A percentile compares a stretch with the other conserved stretches of the same genome.
Evolutionary conservation across 176 grass and related monocot species (phyloP).

Genomic region (Tillandsia fasciculata): DNA sequence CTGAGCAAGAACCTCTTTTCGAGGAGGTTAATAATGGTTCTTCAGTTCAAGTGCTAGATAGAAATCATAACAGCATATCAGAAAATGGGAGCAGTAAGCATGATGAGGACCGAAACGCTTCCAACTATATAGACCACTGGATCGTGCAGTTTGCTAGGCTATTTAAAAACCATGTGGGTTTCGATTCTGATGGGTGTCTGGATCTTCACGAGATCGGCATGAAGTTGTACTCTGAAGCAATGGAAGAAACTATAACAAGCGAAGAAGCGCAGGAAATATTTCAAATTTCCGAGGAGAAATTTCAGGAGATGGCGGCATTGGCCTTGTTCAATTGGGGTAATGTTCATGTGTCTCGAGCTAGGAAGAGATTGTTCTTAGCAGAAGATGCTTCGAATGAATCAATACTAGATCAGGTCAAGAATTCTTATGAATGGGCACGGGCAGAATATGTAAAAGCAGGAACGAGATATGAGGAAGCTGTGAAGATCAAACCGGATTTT

Average conservation of each 20-base stretch:
- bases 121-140: slow-evolving; percentile 43
- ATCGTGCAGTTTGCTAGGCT: slow-evolving; percentile 68
- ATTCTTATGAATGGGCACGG: slow-evolving; percentile 63
- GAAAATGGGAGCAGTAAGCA: slow-evolving; percentile 30
- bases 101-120: slow-evolving; percentile 21
- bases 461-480: slow-evolving; percentile 54
- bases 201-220: slow-evolving; percentile 67
- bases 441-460: slow-evolving; percentile 64
- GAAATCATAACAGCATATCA: slow-evolving; percentile 19
- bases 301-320: slow-evolving; percentile 81
- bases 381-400: slow-evolving; percentile 43
- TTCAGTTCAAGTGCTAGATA: slow-evolving; percentile 27
- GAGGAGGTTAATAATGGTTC: slow-evolving; percentile 28
- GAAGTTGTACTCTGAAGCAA: slow-evolving; percentile 60
- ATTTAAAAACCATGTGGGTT: slow-evolving; percentile 71
- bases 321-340: slow-evolving; percentile 88
- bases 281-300: slow-evolving; percentile 57
- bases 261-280: slow-evolving; percentile 85
- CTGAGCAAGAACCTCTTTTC: slow-evolving; percentile 40
- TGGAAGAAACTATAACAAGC: slow-evolving; percentile 80
- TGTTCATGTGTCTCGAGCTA: slow-evolving; percentile 69
- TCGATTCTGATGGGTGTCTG: slow-evolving; percentile 60
- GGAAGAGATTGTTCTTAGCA: slow-evolving; percentile 49
- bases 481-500: slow-evolving; percentile 74
- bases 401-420: slow-evolving; percentile 37